Percentiles rank a stretch among this genome's conserved stretches.
These are phyloP conservation scores for Hygrocybe coccinea DNA, from an alignment of 768 basidiomycete genomes.

Conservation along the genomic window DNA sequence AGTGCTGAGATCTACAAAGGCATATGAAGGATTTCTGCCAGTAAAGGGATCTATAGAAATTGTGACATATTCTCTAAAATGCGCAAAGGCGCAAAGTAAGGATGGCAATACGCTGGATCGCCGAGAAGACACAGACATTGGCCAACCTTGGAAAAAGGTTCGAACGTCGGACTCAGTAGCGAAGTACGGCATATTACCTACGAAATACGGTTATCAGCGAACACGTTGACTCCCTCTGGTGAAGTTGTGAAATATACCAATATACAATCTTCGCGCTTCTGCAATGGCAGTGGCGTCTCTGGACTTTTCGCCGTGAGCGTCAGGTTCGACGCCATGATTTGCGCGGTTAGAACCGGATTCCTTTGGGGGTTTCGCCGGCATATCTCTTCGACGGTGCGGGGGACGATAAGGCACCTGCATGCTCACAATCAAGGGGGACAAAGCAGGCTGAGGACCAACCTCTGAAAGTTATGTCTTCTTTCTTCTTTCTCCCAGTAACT, in stretches of 20 bases:
- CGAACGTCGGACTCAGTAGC: not conserved
- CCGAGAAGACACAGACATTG: not conserved
- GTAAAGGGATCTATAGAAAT: conserved; percentile 1
- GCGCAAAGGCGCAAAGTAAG: too few species aligned
- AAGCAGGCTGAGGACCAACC: too few species aligned
- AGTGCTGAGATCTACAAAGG: conserved; percentile 1
- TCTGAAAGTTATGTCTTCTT: too few species aligned
- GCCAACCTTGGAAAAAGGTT: not conserved
- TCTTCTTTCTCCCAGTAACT: too few species aligned
- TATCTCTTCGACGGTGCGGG: not conserved
- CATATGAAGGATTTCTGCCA: not conserved
- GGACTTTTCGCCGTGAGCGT: too few species aligned
- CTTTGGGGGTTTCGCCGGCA: not conserved
- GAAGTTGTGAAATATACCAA: too few species aligned
- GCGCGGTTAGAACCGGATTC: not conserved
- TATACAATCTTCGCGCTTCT: not conserved
- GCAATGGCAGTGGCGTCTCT: not conserved
- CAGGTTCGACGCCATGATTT: too few species aligned
- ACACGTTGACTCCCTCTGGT: too few species aligned
- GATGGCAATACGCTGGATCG: not conserved
- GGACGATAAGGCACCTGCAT: not conserved
- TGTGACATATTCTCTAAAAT: not conserved
- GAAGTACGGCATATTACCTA: not conserved
- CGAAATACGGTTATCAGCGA: not conserved
- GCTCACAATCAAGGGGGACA: too few species aligned